Evolutionary conservation across 306 rosid genomes (phyloP).

Genomic region (Urtica urens): DNA sequence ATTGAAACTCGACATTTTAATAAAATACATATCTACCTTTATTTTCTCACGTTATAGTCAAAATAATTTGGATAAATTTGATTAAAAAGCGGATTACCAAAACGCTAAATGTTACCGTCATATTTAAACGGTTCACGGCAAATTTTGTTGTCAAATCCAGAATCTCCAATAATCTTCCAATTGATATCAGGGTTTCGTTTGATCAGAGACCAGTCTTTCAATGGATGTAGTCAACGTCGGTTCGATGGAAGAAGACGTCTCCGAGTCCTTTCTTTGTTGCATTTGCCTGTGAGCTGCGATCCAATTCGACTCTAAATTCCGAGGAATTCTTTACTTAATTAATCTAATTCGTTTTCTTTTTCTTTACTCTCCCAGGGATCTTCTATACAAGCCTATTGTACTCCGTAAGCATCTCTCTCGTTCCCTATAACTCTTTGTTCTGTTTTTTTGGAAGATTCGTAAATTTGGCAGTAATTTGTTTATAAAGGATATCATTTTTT

Average conservation of each 20-base stretch:
- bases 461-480: neutral
- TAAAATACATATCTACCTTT: too few species aligned
- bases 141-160: too few species aligned
- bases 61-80: too few species aligned
- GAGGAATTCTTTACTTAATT: neutral
- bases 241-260: conserved; percentile 32
- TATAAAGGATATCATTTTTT: too few species aligned
- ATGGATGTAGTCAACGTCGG: conserved; percentile 18
- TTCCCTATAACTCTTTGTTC: neutral
- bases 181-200: neutral
- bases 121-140: too few species aligned
- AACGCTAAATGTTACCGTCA: too few species aligned
- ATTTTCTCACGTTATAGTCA: too few species aligned
- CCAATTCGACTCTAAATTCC: neutral
- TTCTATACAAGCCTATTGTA: conserved; percentile 75
- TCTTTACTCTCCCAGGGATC: conserved; percentile 50
- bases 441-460: neutral
- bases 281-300: conserved; percentile 51
- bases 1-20: too few species aligned
- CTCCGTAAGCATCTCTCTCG: conserved; percentile 42
- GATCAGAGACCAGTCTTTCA: neutral
- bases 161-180: neutral
- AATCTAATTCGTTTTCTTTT: neutral
- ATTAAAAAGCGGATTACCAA: too few species aligned
- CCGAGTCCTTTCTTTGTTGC: conserved; percentile 55